These are phyloP conservation scores for Podaxis sp. DNA, from an alignment of 768 basidiomycete genomes.

Conservation along the genomic window DNA sequence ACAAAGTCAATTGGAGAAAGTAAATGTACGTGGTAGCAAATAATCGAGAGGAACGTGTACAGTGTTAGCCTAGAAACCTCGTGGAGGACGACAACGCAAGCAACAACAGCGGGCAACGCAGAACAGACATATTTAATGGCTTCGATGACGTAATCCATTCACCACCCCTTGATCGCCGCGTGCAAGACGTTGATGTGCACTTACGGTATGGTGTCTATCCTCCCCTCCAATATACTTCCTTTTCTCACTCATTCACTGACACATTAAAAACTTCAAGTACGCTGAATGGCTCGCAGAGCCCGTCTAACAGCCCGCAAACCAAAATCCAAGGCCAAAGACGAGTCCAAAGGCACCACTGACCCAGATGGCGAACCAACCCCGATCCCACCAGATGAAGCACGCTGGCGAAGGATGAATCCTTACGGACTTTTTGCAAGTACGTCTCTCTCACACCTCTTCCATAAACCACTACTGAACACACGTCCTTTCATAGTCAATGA, in stretches of 20 bases:
- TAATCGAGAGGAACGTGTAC: too few relatives aligned
- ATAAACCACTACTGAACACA: too few relatives aligned
- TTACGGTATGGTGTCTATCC: too few relatives aligned
- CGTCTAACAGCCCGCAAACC: background rate
- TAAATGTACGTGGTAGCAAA: background rate
- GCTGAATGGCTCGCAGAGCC: background rate
- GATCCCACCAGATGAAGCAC: background rate
- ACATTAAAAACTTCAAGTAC: background rate
- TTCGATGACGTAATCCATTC: background rate
- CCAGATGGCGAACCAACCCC: background rate
- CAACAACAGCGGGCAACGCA: background rate
- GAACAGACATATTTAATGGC: background rate
- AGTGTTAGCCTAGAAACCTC: background rate
- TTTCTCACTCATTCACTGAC: background rate
- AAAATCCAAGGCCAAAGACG: background rate
- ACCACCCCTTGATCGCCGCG: background rate
- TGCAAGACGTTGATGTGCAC: too few relatives aligned
- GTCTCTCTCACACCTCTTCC: too few relatives aligned
- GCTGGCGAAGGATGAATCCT: conserved; percentile 20
- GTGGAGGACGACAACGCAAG: background rate
- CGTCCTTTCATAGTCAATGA: background rate
- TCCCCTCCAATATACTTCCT: background rate
- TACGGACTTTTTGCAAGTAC: conserved; percentile 21
- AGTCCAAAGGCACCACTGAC: background rate
- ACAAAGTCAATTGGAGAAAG: background rate